Conservation (phyloP, 257 asterid genomes). For the Thymus quinquecostatus region DNA sequence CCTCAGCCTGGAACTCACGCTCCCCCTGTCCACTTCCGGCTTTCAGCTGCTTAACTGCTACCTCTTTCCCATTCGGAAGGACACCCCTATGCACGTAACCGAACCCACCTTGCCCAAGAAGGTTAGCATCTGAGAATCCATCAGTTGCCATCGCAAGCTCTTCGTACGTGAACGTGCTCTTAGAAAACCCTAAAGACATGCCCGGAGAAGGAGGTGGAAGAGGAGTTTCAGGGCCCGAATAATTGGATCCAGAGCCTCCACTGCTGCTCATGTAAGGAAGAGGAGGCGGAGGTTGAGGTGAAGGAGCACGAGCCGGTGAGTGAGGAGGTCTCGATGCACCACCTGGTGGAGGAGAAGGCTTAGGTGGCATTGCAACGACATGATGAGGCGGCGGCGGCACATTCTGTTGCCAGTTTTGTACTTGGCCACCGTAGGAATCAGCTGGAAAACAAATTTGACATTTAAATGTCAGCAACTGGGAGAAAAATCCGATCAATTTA, state of each 20-base stretch:
- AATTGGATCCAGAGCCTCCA: slow-evolving; percentile 75
- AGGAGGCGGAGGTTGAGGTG: slow-evolving; percentile 56
- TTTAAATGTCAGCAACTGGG: slow-evolving; percentile 7
- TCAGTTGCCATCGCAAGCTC: slow-evolving; percentile 90
- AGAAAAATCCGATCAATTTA: neutral
- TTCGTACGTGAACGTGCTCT: slow-evolving; percentile 75
- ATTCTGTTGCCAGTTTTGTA: slow-evolving; percentile 68
- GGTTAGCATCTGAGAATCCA: slow-evolving; percentile 86
- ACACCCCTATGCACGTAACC: slow-evolving; percentile 92
- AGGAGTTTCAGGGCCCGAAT: slow-evolving; percentile 61
- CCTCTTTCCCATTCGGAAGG: slow-evolving; percentile 84
- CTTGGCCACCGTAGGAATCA: slow-evolving; percentile 60
- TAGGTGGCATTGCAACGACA: slow-evolving; percentile 52
- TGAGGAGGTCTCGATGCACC: slow-evolving; percentile 64
- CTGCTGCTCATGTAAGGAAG: slow-evolving; percentile 63
- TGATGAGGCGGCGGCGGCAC: slow-evolving; percentile 55
- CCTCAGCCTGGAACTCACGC: slow-evolving; percentile 93
- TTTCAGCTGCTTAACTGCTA: slow-evolving; percentile 83
- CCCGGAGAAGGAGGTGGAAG: slow-evolving; percentile 71
- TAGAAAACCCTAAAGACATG: slow-evolving; percentile 61
- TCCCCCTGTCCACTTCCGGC: slow-evolving; percentile 99
- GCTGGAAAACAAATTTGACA: slow-evolving; percentile 36
- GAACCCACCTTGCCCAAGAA: slow-evolving; percentile 97
- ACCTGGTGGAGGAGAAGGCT: slow-evolving; percentile 55
- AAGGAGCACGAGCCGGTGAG: slow-evolving; percentile 45